Evolutionary conservation across 257 asterid species (phyloP), one percentile per base, ranked within the genome.

Genomic region (Ballota nigra): DNA sequence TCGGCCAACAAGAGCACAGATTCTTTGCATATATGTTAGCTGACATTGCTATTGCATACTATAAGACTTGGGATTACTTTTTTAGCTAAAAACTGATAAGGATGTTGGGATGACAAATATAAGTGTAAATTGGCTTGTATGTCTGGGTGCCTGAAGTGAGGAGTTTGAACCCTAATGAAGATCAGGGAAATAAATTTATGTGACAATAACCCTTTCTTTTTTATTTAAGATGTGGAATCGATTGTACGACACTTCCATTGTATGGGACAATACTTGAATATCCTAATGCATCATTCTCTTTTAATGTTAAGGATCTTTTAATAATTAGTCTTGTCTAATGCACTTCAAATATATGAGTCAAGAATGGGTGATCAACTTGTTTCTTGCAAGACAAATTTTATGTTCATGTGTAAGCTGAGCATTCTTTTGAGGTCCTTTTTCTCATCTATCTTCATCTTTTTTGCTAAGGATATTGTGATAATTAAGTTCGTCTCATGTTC

Each of bases 111-210:
- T 26, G 57, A 43, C 38, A 69, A 34, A 33, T 49, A 29, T 62
- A 68, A n/a, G 49, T 20, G 29, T 63, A 22, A 40, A 40, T 33
- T 56, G 53, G 12, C 69, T 68, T 61, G 15, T 68, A 16, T 31
- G 62, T 69, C 55, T 67, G 73, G 41, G 38, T 62, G 63, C 49
- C 72, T 53, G 36, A 71, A 72, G 57, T 49, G 56, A 52, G 62
- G 43, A 56, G 69, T 29, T 61, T 78, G 67, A 72, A 68, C 69
- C 57, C 16, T 70, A 18, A 13, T 8, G 8, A 70, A 52, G 58
- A 65, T 19, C 56, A 43, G 60, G 43, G 52, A 67, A 58, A 22
- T 24, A 26, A 53, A 13, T 51, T 26, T 77, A 29, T 49, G 16
- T 40, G 45, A 10, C 16, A 36, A 36, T 61, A 5, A 40, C 15